Percentiles rank a stretch among this genome's conserved stretches.
Evolutionary conservation across 495 filamentous ascomycete species (phyloP).

Genomic region (Zalerion maritima): DNA sequence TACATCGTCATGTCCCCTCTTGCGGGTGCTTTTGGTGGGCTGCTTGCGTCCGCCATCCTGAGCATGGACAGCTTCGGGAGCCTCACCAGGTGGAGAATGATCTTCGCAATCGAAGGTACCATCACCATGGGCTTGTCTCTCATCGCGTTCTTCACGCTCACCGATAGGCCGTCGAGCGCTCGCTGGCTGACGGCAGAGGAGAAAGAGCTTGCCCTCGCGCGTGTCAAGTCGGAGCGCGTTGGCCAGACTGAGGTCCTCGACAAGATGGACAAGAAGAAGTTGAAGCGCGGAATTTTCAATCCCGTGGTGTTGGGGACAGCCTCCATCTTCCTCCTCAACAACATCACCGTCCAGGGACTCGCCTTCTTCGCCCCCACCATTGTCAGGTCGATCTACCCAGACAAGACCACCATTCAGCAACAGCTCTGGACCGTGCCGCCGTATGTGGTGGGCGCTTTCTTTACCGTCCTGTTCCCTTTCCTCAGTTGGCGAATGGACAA

Average conservation of each 20-base stretch:
- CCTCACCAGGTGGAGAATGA: slow-evolving; percentile 48
- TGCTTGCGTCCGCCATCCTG: slow-evolving; percentile 48
- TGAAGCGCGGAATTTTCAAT: slow-evolving; percentile 45
- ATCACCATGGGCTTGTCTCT: slow-evolving; percentile 41
- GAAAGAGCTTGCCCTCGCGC: slow-evolving; percentile 34
- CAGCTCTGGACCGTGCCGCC: slow-evolving; percentile 60
- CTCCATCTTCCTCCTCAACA: slow-evolving; percentile 54
- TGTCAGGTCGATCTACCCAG: slow-evolving; percentile 50
- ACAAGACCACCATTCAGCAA: slow-evolving; percentile 37
- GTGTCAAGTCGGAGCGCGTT: slow-evolving; percentile 50
- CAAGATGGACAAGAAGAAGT: slow-evolving; percentile 43
- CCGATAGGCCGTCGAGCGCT: slow-evolving; percentile 45
- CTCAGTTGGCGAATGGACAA: slow-evolving; percentile 44
- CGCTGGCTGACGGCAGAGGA: slow-evolving; percentile 43
- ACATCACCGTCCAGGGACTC: slow-evolving; percentile 63
- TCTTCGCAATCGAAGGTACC: slow-evolving; percentile 51
- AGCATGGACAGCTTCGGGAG: slow-evolving; percentile 33
- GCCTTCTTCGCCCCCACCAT: slow-evolving; percentile 62
- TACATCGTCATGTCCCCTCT: slow-evolving; percentile 62
- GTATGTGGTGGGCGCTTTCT: slow-evolving; percentile 53
- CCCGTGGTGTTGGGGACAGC: slow-evolving; percentile 51
- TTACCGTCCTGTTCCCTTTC: slow-evolving; percentile 46
- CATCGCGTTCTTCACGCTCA: slow-evolving; percentile 39
- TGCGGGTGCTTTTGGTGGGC: slow-evolving; percentile 55
- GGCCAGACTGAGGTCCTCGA: slow-evolving; percentile 51